Evolutionary conservation across 768 basidiomycete species (phyloP), one percentile per base, ranked within the genome.

Genomic region (Russula earlei): DNA sequence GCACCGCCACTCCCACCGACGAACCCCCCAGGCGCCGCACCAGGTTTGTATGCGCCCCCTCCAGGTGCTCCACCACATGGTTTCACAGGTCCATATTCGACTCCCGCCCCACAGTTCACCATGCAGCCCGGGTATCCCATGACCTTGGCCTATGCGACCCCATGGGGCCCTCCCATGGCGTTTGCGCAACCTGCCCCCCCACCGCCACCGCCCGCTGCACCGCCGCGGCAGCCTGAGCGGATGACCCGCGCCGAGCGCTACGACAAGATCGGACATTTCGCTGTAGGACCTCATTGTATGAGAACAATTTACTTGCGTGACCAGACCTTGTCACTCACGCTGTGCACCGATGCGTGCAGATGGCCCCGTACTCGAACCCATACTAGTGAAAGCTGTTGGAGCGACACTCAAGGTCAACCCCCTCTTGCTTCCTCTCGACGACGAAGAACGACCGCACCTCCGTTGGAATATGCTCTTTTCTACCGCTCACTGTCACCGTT

Each of bases 391-490:
- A 48, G 69, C 79, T 24, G 76, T 86, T 10, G 62, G 70, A 0
- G 80, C 79, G 1, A 58, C 61, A 6, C 60, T 82, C 5, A 67
- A 69, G 44, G 54, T 89, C 33, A 88, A 89, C 64, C 85, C 87
- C 0, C 73, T 87, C 24, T 71, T 88, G 15, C 63, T 68, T 0
- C 81, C 82, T 3, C 19, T 64, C 67, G 57, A 71, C 22, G 67
- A 75, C 0, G 72, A 74, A 9, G 74, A 77, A 1, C 67, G 70
- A 25, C 75, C 76, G 5, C 78, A 79, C 64, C 70, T 89, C 42
- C 79, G 77, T 45, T 88, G 86, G 85, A 84, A 85, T 68, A 84
- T 89, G 82, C 74, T 85, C 40, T 86, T 81, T 66, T 70, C 73
- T 6, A 77, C 84, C 6, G 77, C 74, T 38, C 74, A 79, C 56